Evolutionary conservation across 2,329 filamentous ascomycete species (phyloP).

Genomic region (Aureobasidium mangrovei): DNA sequence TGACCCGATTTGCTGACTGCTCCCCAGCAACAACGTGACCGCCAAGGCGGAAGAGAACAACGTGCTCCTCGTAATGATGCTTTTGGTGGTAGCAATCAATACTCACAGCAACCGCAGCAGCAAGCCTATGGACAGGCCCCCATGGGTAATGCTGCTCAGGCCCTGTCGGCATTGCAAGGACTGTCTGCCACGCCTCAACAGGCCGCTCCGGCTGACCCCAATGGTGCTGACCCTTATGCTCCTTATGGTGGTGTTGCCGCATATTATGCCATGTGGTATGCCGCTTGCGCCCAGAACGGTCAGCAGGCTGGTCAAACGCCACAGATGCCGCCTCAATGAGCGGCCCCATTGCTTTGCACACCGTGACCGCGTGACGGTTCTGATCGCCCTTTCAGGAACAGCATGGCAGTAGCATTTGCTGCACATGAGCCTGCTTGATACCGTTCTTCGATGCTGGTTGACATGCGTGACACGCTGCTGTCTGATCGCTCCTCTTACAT

Average conservation of each 20-base stretch:
- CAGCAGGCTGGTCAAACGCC: conserved; percentile 21
- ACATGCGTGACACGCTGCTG: conserved; percentile 14
- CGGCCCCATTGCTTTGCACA: conserved; percentile 2
- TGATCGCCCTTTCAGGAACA: conserved; percentile 3
- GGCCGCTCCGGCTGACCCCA: conserved; percentile 48
- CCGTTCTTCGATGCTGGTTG: conserved; percentile 11
- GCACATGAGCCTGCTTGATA: conserved; percentile 11
- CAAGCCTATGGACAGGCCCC: conserved; percentile 20
- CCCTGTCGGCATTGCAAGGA: conserved; percentile 17
- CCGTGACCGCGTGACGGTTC: conserved; percentile 13
- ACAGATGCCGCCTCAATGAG: conserved; percentile 13
- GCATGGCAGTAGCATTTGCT: conserved; percentile 1
- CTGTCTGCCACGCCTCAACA: conserved; percentile 15
- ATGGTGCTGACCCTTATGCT: conserved; percentile 50
- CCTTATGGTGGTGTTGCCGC: conserved; percentile 75
- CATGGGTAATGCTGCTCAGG: conserved; percentile 9
- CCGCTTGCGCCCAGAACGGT: conserved; percentile 52
- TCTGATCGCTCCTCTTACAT: not conserved
- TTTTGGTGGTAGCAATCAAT: conserved; percentile 20
- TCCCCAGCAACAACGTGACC: conserved; percentile 18
- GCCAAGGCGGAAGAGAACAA: conserved; percentile 16
- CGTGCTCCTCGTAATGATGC: conserved; percentile 27
- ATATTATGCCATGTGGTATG: conserved; percentile 70
- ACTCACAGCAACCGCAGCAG: conserved; percentile 33
- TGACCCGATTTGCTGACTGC: not conserved